Base-by-base conservation (phyloP, 2,329 filamentous ascomycete genomes). In the Chrysoporthe deuterocubensis region DNA sequence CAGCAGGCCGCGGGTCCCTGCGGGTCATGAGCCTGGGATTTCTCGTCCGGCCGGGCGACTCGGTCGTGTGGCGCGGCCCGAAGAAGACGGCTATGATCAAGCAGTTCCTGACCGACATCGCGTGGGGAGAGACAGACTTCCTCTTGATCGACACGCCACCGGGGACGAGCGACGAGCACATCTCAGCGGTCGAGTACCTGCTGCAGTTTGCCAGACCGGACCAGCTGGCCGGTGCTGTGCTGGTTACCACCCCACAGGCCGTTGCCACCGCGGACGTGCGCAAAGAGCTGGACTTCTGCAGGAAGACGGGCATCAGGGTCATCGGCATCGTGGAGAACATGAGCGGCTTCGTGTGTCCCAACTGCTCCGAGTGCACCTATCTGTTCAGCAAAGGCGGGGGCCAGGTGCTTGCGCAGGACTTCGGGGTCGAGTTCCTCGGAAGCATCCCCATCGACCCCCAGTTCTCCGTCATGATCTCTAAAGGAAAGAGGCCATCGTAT, bases 51-150 rank as follows among this genome's bases (percentile, higher is more conserved):
- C 85, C 95, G 73, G 92, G 92, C 70, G 94, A 97, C 74, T 95
- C 96, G 0, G 94, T 99, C 0, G 96, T 99, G 50, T 99, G 96
- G 96, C 89, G 96, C 64, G 96, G 96, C 0, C 96, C 96, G 2
- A 99, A 99, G 81, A 99, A 99, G 82, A 99, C 96, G 4, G 96
- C 96, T 62, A 99, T 99, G 96, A 93, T 99, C 68, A 89, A 94
- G 52, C 96, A 99, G 78, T 99, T 99, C 76, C 84, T 99, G 40
- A 91, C 92, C 1, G 94, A 97, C 75, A 94, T 97, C 4, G 85
- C 93, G 42, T 98, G 96, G 96, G 87, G 88, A 65, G 87, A 90
- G 34, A 88, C 93, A n/a, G 95, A 98, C 77, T 98, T 93, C 76
- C 85, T 99, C 0, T 87, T 99, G 68, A 93, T 99, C 75, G 96